Evolutionary conservation across 2,329 filamentous ascomycete genomes (phyloP).

Genomic region (Alternaria ventricosa): DNA sequence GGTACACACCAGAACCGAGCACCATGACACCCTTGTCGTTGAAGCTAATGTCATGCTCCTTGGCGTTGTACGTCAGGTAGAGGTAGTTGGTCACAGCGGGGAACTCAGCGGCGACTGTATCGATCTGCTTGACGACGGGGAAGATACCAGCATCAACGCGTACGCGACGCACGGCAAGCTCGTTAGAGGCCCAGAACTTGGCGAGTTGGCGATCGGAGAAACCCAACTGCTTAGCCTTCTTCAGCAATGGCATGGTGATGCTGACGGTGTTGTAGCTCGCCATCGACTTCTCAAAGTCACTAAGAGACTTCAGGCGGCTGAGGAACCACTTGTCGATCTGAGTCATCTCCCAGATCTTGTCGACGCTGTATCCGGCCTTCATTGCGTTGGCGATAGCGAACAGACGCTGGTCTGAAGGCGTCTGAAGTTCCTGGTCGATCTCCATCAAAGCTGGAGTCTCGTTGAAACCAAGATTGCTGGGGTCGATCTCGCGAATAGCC

Average conservation of each 20-base stretch:
- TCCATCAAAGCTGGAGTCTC: slow-evolving; percentile 87
- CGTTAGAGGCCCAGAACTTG: slow-evolving; percentile 93
- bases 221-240: slow-evolving; percentile 88
- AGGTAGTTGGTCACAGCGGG: slow-evolving; percentile 94
- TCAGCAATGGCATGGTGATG: slow-evolving; percentile 69
- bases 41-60: slow-evolving; percentile 82
- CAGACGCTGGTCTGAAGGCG: slow-evolving; percentile 93
- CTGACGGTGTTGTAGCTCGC: slow-evolving; percentile 71
- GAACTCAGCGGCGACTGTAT: slow-evolving; percentile 97
- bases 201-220: slow-evolving; percentile 94
- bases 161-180: slow-evolving; percentile 83
- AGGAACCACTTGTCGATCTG: slow-evolving; percentile 99
- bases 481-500: slow-evolving; percentile 93
- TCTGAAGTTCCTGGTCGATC: slow-evolving; percentile 94
- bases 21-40: slow-evolving; percentile 95
- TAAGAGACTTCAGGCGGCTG: slow-evolving; percentile 86
- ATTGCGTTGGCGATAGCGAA: slow-evolving; percentile 99
- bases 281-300: slow-evolving; percentile 85
- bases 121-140: slow-evolving; percentile 96
- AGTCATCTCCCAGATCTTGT: slow-evolving; percentile 98
- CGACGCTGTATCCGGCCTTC: slow-evolving; percentile 89
- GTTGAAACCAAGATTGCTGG: slow-evolving; percentile 93
- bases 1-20: slow-evolving; percentile 91
- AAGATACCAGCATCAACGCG: slow-evolving; percentile 85
- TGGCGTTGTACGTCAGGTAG: slow-evolving; percentile 94